A percentile compares a stretch with the other conserved stretches of the same genome.
Conservation (phyloP, 768 basidiomycete genomes). For the Podaxis sp. region DNA sequence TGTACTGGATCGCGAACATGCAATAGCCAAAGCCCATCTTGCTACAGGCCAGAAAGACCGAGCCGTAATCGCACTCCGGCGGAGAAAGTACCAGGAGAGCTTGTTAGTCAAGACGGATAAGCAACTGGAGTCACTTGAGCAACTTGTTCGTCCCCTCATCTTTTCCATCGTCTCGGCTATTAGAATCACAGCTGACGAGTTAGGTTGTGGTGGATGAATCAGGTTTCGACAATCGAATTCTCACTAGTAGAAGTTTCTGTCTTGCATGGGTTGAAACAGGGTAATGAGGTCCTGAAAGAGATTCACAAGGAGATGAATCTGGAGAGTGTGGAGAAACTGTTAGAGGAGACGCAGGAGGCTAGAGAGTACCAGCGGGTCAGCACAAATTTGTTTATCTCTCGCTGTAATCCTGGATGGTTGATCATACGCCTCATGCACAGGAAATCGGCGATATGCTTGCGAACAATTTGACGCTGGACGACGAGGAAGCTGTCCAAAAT, state of each 20-base stretch:
- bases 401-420: not conserved
- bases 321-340: constrained; percentile 89
- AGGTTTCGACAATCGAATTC: constrained; percentile 98
- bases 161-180: not conserved
- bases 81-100: constrained; percentile 91
- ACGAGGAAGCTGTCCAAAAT: constrained; percentile 90
- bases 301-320: constrained; percentile 93
- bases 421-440: constrained; percentile 37
- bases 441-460: constrained; percentile 89
- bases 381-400: not conserved
- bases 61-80: constrained; percentile 83
- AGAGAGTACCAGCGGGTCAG: constrained; percentile 83
- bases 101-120: constrained; percentile 84
- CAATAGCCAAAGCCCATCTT: constrained; percentile 84
- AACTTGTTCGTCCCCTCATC: constrained; percentile 55
- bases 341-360: constrained; percentile 92
- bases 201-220: not conserved
- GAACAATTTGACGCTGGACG: constrained; percentile 79
- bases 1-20: constrained; percentile 83
- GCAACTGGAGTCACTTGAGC: constrained; percentile 86
- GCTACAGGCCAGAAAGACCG: constrained; percentile 80
- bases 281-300: constrained; percentile 89
- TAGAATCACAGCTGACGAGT: not conserved
- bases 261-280: constrained; percentile 88
- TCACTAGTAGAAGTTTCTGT: constrained; percentile 92